These are phyloP conservation scores for Lindgomyces ingoldianus DNA, from an alignment of 495 filamentous ascomycete species.

Conservation along the genomic window DNA sequence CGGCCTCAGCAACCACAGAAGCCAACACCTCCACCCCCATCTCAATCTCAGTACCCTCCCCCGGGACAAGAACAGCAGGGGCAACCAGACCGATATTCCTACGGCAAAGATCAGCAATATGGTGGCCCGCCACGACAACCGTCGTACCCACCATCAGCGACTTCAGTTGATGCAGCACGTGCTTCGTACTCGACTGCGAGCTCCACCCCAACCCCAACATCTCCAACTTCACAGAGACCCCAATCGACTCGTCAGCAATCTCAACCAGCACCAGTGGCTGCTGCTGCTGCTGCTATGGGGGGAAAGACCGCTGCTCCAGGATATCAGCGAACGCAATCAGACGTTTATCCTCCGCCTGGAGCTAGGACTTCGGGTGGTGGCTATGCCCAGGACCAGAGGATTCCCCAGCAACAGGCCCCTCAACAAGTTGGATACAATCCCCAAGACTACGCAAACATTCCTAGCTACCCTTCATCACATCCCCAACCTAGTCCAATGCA, in stretches of 20 bases:
- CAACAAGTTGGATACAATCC: constrained; percentile 39
- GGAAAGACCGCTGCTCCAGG: constrained; percentile 41
- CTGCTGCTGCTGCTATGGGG: constrained; percentile 50
- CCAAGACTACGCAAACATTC: constrained; percentile 36
- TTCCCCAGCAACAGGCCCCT: constrained; percentile 16
- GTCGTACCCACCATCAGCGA: constrained; percentile 44
- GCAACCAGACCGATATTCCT: constrained; percentile 52
- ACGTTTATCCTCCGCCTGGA: constrained; percentile 45
- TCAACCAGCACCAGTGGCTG: constrained; percentile 48
- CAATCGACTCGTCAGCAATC: constrained; percentile 46
- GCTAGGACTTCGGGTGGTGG: constrained; percentile 26
- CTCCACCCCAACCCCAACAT: constrained; percentile 38
- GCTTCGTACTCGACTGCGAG: constrained; percentile 44
- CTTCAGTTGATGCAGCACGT: constrained; percentile 53
- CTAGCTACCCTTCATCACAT: constrained; percentile 42
- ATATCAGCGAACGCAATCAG: constrained; percentile 50
- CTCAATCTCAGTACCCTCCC: constrained; percentile 41
- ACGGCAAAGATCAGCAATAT: constrained; percentile 49
- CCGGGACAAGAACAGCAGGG: constrained; percentile 48
- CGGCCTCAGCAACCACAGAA: constrained; percentile 52
- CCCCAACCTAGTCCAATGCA: constrained; percentile 67
- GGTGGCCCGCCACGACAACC: constrained; percentile 43
- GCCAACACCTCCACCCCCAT: constrained; percentile 45
- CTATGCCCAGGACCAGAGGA: constrained; percentile 30
- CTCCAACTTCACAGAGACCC: constrained; percentile 47